Evolutionary conservation across 2,329 filamentous ascomycete species (phyloP).

Genomic region (Pseudofabraea citricarpa): DNA sequence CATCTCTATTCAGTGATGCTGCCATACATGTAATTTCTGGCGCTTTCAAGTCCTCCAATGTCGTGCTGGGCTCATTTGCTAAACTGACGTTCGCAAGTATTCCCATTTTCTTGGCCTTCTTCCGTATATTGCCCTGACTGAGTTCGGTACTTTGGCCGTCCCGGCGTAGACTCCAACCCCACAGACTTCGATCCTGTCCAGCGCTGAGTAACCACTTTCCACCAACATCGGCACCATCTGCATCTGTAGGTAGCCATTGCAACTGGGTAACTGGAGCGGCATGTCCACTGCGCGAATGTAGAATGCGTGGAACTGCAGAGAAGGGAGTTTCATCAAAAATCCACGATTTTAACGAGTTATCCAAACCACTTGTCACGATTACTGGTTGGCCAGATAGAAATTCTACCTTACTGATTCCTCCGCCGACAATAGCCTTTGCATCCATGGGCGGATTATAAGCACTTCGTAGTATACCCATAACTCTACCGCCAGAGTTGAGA

Average conservation of each 20-base stretch:
- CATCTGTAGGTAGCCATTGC: constrained; percentile 79
- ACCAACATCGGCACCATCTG: constrained; percentile 80
- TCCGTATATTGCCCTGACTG: constrained; percentile 83
- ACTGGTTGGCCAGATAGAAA: constrained; percentile 88
- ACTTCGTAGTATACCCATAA: constrained; percentile 80
- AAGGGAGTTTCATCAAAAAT: constrained; percentile 93
- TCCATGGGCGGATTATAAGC: constrained; percentile 74
- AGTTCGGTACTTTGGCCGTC: constrained; percentile 93
- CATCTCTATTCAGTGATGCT: constrained; percentile 88
- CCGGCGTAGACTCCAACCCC: constrained; percentile 92
- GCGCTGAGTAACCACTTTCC: constrained; percentile 95
- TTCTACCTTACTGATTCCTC: constrained; percentile 81
- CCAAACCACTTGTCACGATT: constrained; percentile 81
- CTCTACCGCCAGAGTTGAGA: constrained; percentile 79
- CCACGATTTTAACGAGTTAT: constrained; percentile 94
- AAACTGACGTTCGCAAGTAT: constrained; percentile 55
- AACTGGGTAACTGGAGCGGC: constrained; percentile 79
- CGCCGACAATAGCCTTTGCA: constrained; percentile 49
- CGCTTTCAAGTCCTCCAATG: constrained; percentile 75
- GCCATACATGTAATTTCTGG: constrained; percentile 90
- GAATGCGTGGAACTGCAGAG: constrained; percentile 75
- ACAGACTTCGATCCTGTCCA: constrained; percentile 83
- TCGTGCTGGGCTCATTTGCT: constrained; percentile 55
- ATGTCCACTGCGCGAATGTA: constrained; percentile 86
- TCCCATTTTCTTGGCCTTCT: constrained; percentile 85